phyloP scores from a whole-genome alignment of 1,139 yeast genomes.

The Yamadazyma atlantica region DNA sequence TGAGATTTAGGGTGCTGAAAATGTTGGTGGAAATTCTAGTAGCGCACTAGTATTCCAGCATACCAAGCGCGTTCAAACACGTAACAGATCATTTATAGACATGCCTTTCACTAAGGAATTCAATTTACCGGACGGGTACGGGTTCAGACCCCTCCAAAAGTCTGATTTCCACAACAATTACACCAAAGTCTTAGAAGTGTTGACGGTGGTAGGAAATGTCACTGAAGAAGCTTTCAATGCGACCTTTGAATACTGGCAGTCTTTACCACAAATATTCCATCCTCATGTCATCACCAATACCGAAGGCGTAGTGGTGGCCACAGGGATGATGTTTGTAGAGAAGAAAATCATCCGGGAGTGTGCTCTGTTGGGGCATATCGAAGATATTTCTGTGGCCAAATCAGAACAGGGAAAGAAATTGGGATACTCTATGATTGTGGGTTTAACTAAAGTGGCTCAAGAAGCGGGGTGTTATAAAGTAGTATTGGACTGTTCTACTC shows the following conservation, averaged over 20 bases:
- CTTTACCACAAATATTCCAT: constrained; percentile 46
- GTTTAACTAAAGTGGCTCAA: constrained; percentile 60
- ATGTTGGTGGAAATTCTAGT: too few relatives aligned
- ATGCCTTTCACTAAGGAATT: constrained; percentile 13
- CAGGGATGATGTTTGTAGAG: constrained; percentile 55
- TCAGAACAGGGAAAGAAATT: constrained; percentile 81
- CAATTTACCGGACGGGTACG: constrained; percentile 51
- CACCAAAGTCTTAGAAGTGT: constrained; percentile 47
- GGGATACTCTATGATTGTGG: constrained; percentile 66
- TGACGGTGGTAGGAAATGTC: constrained; percentile 68
- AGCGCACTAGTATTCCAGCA: too few relatives aligned
- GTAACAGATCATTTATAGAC: neutral
- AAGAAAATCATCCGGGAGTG: constrained; percentile 70
- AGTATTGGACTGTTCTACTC: constrained; percentile 82
- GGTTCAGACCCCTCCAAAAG: constrained; percentile 45
- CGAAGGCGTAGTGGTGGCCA: constrained; percentile 46
- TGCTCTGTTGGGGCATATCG: constrained; percentile 90
- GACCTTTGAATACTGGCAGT: constrained; percentile 50
- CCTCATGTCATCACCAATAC: constrained; percentile 60
- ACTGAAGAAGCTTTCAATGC: constrained; percentile 39
- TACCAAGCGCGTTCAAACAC: neutral
- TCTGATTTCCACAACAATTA: constrained; percentile 51
- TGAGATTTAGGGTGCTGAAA: too few relatives aligned
- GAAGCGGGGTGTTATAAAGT: constrained; percentile 78
- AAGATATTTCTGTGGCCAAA: constrained; percentile 81